Percentiles rank a stretch among this genome's conserved stretches.
Evolutionary conservation across 768 basidiomycete species (phyloP).

Genomic region (Pleurotus tuber-regium): DNA sequence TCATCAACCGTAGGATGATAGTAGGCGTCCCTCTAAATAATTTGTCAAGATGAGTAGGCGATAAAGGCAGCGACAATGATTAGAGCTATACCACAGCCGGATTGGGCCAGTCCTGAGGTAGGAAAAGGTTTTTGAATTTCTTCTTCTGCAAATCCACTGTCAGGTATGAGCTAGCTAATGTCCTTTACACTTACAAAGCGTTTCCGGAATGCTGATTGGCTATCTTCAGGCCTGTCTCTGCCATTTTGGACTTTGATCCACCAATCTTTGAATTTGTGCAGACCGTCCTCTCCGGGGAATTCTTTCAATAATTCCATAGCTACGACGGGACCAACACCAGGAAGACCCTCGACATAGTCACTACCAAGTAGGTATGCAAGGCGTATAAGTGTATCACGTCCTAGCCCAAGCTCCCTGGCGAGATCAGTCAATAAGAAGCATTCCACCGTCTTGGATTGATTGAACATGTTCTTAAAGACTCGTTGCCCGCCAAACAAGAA

Average conservation of each 20-base stretch:
- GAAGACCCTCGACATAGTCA: constrained; percentile 92
- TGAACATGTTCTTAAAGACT: constrained; percentile 99
- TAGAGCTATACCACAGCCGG: constrained; percentile 69
- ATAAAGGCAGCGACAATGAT: neutral
- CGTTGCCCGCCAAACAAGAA: constrained; percentile 95
- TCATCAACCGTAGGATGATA: constrained; percentile 88
- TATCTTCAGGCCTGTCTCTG: constrained; percentile 75
- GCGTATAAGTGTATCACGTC: constrained; percentile 81
- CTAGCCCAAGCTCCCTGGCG: constrained; percentile 81
- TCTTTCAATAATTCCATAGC: constrained; percentile 95
- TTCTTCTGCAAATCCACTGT: constrained; percentile 62
- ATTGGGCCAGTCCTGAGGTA: constrained; percentile 88
- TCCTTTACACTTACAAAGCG: constrained; percentile 64
- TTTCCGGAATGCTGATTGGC: constrained; percentile 70
- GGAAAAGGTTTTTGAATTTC: constrained; percentile 79
- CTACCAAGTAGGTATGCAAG: constrained; percentile 95
- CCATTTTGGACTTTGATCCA: constrained; percentile 93
- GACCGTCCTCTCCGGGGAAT: constrained; percentile 82
- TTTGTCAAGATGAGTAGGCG: neutral
- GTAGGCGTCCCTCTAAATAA: constrained; percentile 81
- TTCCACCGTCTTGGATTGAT: constrained; percentile 98
- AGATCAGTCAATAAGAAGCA: constrained; percentile 88
- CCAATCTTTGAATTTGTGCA: constrained; percentile 90
- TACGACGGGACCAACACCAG: constrained; percentile 91
- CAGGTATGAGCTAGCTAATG: constrained; percentile 9